These are phyloP conservation scores for Rhododendron ferrugineum DNA, from an alignment of 148 eudicot genomes.

Conservation along the genomic window DNA sequence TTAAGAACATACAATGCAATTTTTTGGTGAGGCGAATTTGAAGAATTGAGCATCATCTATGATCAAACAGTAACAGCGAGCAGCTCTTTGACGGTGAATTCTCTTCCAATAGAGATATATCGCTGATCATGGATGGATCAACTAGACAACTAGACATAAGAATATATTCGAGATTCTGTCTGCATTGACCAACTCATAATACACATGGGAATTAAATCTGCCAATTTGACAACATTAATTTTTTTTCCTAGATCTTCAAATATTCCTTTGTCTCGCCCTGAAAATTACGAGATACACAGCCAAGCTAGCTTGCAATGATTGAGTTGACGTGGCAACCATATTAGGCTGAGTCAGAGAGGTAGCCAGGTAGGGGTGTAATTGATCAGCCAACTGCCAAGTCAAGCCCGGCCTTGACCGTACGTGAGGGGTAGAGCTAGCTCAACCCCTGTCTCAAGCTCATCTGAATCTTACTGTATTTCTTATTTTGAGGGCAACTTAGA, in stretches of 20 bases:
- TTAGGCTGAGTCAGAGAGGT: not conserved
- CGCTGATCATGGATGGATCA: no score
- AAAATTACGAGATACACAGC: not conserved
- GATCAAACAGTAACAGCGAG: no score
- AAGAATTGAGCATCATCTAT: no score
- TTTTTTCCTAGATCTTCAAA: not conserved
- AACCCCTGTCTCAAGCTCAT: not conserved
- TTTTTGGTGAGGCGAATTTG: not conserved
- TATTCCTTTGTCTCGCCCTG: not conserved
- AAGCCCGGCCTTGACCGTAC: no score
- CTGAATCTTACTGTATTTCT: not conserved
- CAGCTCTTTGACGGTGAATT: no score
- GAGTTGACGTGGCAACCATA: not conserved
- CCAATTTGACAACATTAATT: not conserved
- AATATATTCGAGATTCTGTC: not conserved
- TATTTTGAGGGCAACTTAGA: no score
- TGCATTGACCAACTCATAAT: not conserved
- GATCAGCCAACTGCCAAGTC: no score
- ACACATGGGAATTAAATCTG: not conserved
- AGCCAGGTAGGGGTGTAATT: no score
- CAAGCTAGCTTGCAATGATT: not conserved
- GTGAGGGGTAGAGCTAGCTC: not conserved
- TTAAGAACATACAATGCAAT: not conserved
- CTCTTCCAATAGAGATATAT: no score
- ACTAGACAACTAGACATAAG: not conserved